Percentiles rank a stretch among this genome's conserved stretches.
These are phyloP conservation scores for Aureobasidium zeae DNA, from an alignment of 2,329 filamentous ascomycete genomes.

Conservation along the genomic window DNA sequence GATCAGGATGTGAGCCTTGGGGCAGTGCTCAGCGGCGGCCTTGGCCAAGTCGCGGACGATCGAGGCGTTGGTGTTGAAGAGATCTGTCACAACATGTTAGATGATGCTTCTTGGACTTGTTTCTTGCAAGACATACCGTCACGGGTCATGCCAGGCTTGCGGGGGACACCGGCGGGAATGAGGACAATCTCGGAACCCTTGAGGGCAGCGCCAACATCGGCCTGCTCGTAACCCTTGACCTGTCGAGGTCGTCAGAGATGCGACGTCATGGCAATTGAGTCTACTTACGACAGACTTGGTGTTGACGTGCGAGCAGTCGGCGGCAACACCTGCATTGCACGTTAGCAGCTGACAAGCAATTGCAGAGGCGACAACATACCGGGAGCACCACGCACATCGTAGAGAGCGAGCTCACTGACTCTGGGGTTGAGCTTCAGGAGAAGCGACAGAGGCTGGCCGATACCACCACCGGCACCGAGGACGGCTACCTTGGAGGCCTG, in stretches of 20 bases:
- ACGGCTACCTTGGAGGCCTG: conserved; percentile 96
- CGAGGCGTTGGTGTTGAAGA: conserved; percentile 99
- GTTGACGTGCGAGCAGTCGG: conserved; percentile 98
- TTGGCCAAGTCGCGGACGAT: conserved; percentile 98
- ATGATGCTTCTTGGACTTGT: not conserved
- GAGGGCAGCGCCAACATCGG: conserved; percentile 67
- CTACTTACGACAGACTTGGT: conserved; percentile 67
- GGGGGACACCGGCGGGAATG: conserved; percentile 95
- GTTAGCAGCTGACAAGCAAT: not conserved
- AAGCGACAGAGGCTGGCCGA: conserved; percentile 94
- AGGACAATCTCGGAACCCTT: conserved; percentile 88
- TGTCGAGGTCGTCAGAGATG: conserved; percentile 22
- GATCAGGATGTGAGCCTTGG: conserved; percentile 90
- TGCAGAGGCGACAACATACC: conserved; percentile 47
- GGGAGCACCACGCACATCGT: conserved; percentile 91
- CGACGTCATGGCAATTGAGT: not conserved
- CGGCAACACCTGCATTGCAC: conserved; percentile 68
- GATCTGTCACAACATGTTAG: conserved; percentile 50
- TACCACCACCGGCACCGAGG: conserved; percentile 92
- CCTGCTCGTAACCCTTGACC: conserved; percentile 79
- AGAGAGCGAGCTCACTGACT: conserved; percentile 88
- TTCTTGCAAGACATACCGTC: conserved; percentile 49
- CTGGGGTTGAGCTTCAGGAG: conserved; percentile 97
- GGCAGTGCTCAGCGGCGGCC: conserved; percentile 77
- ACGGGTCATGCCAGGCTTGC: conserved; percentile 99